These are phyloP conservation scores for Wickerhamiella dianesei DNA, from an alignment of 805 yeast species.

Conservation along the genomic window DNA sequence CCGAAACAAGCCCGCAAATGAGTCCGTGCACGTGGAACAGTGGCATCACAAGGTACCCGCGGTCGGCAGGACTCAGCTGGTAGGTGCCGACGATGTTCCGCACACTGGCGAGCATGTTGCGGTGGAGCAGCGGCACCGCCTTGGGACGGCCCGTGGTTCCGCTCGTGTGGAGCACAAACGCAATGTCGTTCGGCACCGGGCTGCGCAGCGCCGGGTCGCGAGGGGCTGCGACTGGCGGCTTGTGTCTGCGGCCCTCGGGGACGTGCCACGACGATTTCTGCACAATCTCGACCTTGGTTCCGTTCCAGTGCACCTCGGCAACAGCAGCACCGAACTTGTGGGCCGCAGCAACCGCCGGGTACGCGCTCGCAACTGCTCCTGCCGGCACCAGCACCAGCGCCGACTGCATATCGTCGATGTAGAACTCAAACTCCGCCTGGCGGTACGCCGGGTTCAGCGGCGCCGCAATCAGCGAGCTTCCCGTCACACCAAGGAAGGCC, in stretches of 20 bases:
- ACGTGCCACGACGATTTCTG: neutral
- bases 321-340: slow-evolving; percentile 34
- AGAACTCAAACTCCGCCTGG: slow-evolving; percentile 49
- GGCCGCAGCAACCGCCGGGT: slow-evolving; percentile 41
- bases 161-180: slow-evolving; percentile 55
- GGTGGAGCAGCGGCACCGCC: slow-evolving; percentile 58
- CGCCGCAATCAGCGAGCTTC: slow-evolving; percentile 46
- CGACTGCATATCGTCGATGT: slow-evolving; percentile 46
- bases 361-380: slow-evolving; percentile 30
- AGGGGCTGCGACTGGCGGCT: slow-evolving; percentile 1
- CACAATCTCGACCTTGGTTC: slow-evolving; percentile 29
- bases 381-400: slow-evolving; percentile 44
- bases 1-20: slow-evolving; percentile 49
- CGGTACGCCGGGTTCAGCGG: slow-evolving; percentile 56
- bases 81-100: slow-evolving; percentile 47
- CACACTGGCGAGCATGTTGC: slow-evolving; percentile 47
- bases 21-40: slow-evolving; percentile 67
- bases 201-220: slow-evolving; percentile 4
- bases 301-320: slow-evolving; percentile 39
- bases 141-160: slow-evolving; percentile 71
- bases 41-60: slow-evolving; percentile 60
- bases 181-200: slow-evolving; percentile 39
- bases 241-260: slow-evolving; percentile 1
- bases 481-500: slow-evolving; percentile 43
- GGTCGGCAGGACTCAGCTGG: slow-evolving; percentile 35